Conservation (phyloP, 257 asterid species). For the Penstemon newberryi region DNA sequence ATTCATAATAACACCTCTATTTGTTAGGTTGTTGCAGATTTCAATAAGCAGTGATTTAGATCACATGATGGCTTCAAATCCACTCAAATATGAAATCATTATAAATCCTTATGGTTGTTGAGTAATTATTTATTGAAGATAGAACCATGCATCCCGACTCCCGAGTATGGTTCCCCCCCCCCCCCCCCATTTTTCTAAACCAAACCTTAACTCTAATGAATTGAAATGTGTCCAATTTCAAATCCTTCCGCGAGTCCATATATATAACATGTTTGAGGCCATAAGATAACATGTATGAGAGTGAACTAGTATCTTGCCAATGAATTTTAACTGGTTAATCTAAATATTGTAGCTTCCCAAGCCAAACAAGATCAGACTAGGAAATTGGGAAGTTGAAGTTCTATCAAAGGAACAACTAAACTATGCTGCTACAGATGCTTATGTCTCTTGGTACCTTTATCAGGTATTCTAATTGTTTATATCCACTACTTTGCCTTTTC, state of each 20-base stretch:
- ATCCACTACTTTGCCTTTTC: not conserved
- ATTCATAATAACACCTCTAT: not conserved
- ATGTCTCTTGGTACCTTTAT: constrained; percentile 74
- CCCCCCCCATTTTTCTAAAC: not conserved
- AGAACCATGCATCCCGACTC: not conserved
- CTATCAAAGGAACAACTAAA: constrained; percentile 64
- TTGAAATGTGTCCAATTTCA: not conserved
- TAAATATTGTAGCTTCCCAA: constrained; percentile 74
- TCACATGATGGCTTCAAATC: not conserved
- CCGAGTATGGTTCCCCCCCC: not conserved
- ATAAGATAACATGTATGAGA: not conserved
- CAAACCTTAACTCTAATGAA: not conserved
- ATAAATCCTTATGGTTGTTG: not conserved
- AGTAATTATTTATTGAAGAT: not conserved
- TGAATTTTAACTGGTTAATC: constrained; percentile 27
- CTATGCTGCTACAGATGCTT: constrained; percentile 95
- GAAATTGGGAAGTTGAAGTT: constrained; percentile 83
- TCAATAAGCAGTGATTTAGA: not conserved
- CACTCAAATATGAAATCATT: not conserved
- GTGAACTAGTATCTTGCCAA: not conserved
- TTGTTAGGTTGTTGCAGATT: not conserved
- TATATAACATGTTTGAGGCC: too few relatives aligned
- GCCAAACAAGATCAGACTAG: constrained; percentile 64
- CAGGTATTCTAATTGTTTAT: constrained; percentile 50
- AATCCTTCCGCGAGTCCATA: not conserved